Percentiles rank a stretch among this genome's conserved stretches.
These are phyloP conservation scores for Ichthyophthirius multifiliis DNA, from an alignment of 169 alveolate genomes.

Conservation along the genomic window DNA sequence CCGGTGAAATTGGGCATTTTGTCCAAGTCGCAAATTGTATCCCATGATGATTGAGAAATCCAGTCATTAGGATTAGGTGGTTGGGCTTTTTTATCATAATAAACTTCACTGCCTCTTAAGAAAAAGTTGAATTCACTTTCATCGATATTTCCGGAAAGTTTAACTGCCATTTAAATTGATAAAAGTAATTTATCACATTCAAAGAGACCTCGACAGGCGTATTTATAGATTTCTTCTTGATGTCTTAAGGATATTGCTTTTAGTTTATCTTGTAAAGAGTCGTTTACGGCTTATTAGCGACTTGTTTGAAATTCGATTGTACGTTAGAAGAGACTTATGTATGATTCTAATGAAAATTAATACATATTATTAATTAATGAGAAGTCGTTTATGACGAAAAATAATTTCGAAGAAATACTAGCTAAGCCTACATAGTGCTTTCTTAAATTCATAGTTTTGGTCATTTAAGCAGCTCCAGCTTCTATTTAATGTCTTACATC, in stretches of 20 bases:
- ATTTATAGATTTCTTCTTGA: slow-evolving; percentile 52
- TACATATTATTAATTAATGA: slow-evolving; percentile 93
- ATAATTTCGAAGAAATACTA: slow-evolving; percentile 88
- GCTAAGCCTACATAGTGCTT: slow-evolving; percentile 92
- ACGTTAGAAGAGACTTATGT: slow-evolving; percentile 82
- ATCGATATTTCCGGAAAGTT: slow-evolving; percentile 78
- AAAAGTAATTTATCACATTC: slow-evolving; percentile 92
- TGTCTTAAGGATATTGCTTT: slow-evolving; percentile 81
- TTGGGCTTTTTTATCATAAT: slow-evolving; percentile 75
- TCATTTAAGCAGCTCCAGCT: slow-evolving; percentile 56
- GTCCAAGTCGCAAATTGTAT: slow-evolving; percentile 85
- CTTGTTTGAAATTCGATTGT: slow-evolving; percentile 69
- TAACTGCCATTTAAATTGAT: slow-evolving; percentile 86
- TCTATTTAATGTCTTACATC: slow-evolving; percentile 36
- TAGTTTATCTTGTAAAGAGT: slow-evolving; percentile 75
- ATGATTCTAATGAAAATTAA: slow-evolving; percentile 91
- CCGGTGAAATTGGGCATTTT: slow-evolving; percentile 84
- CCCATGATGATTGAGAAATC: slow-evolving; percentile 89
- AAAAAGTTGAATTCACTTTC: slow-evolving; percentile 88
- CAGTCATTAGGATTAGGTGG: slow-evolving; percentile 91
- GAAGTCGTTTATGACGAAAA: slow-evolving; percentile 90
- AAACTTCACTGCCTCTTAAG: slow-evolving; percentile 88
- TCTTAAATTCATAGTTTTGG: slow-evolving; percentile 85
- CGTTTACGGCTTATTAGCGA: slow-evolving; percentile 32
- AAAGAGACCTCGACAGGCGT: slow-evolving; percentile 90